These are phyloP conservation scores for Williopsis jadinii DNA, from an alignment of 1,139 yeast species.

Conservation along the genomic window DNA sequence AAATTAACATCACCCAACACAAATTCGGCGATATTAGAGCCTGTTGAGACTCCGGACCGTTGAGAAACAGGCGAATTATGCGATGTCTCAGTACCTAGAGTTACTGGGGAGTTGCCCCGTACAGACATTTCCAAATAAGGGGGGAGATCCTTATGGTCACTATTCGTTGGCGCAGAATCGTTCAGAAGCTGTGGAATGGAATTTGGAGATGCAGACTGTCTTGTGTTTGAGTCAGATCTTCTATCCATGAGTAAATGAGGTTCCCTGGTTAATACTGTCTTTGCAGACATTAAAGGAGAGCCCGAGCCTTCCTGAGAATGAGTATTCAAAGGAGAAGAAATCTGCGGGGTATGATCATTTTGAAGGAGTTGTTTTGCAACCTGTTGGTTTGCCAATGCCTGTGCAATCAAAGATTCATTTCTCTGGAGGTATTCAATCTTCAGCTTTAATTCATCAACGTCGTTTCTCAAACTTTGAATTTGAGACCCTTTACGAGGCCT, in stretches of 20 bases:
- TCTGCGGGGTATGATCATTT: conserved; percentile 23
- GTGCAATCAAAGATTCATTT: conserved; percentile 62
- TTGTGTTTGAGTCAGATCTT: conserved; percentile 19
- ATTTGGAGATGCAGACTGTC: conserved; percentile 19
- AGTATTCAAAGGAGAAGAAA: conserved; percentile 17
- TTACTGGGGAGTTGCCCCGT: conserved; percentile 23
- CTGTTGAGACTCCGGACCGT: conserved; percentile 26
- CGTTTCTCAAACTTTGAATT: conserved; percentile 75
- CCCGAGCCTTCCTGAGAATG: conserved; percentile 3
- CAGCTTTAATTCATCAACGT: conserved; percentile 72
- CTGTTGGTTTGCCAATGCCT: conserved; percentile 38
- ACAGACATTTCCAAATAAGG: conserved; percentile 29
- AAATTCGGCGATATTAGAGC: conserved; percentile 45
- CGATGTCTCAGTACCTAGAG: conserved; percentile 11
- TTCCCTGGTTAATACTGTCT: conserved; percentile 29
- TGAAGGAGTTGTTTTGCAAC: conserved; percentile 17
- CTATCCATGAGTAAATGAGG: conserved; percentile 28
- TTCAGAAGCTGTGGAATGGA: conserved; percentile 29
- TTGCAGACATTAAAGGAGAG: conserved; percentile 19
- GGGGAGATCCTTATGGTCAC: conserved; percentile 27
- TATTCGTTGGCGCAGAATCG: conserved; percentile 31
- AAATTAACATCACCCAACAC: conserved; percentile 68
- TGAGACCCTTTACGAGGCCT: conserved; percentile 90
- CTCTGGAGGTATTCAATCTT: conserved; percentile 71
- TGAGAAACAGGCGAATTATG: conserved; percentile 18